Conservation (phyloP, 495 filamentous ascomycete species). For the Hypomontagnella submonticulosa region DNA sequence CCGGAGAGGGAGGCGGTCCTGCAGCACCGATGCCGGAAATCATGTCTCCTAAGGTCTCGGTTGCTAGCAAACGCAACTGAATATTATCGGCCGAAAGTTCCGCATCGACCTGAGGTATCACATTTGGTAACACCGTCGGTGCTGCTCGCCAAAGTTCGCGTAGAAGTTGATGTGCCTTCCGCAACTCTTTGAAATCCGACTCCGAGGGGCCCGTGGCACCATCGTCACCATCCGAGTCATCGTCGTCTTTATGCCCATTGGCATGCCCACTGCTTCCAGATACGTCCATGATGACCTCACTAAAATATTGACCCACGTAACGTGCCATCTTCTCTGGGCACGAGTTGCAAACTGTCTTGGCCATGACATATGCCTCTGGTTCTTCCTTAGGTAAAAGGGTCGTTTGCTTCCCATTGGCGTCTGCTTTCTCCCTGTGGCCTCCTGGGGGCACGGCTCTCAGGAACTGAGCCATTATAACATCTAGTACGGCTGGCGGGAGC, state of each 20-base stretch:
- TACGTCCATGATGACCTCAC: conserved; percentile 91
- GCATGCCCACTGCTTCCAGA: conserved; percentile 65
- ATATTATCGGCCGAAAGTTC: conserved; percentile 91
- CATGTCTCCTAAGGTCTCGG: conserved; percentile 94
- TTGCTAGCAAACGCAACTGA: conserved; percentile 84
- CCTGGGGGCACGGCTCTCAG: conserved; percentile 81
- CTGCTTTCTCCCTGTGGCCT: conserved; percentile 63
- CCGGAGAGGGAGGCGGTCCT: conserved; percentile 77
- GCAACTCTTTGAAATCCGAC: conserved; percentile 85
- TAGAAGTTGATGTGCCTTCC: conserved; percentile 88
- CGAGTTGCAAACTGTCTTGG: conserved; percentile 90
- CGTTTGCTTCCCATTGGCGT: conserved; percentile 68
- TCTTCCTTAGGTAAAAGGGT: conserved; percentile 85
- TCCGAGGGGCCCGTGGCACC: conserved; percentile 71
- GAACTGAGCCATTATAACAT: conserved; percentile 95
- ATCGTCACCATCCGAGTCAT: conserved; percentile 80
- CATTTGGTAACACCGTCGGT: conserved; percentile 87
- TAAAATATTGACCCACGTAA: conserved; percentile 95
- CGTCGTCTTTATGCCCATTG: conserved; percentile 62
- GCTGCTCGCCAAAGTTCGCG: conserved; percentile 95
- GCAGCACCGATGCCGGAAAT: conserved; percentile 90
- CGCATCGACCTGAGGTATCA: conserved; percentile 92
- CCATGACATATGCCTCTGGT: conserved; percentile 94
- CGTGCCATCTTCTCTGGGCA: conserved; percentile 93
- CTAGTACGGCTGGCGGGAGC: conserved; percentile 86